Conservation (phyloP, 2,329 filamentous ascomycete species). For the Colletotrichum costaricense region DNA sequence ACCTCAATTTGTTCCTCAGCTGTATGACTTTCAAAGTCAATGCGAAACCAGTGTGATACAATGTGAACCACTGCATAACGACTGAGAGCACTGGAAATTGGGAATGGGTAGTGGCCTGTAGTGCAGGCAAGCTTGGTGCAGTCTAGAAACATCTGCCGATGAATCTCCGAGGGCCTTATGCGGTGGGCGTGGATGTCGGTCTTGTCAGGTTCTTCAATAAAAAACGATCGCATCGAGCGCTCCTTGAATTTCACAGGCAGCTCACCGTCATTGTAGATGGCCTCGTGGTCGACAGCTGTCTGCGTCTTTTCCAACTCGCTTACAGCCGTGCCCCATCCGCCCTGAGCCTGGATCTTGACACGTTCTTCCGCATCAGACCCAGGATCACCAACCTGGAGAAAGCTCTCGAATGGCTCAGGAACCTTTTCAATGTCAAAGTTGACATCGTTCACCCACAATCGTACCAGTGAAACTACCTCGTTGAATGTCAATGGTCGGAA, state of each 20-base stretch:
- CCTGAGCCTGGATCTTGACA: background rate
- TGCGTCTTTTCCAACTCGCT: constrained; percentile 38
- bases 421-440: constrained; percentile 43
- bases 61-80: constrained; percentile 35
- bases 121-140: constrained; percentile 31
- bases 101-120: background rate
- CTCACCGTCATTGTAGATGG: constrained; percentile 41
- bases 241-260: constrained; percentile 44
- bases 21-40: constrained; percentile 36
- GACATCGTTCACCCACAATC: constrained; percentile 31
- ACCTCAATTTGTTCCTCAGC: constrained; percentile 37
- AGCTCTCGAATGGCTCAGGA: constrained; percentile 40
- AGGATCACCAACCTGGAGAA: constrained; percentile 41
- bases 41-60: constrained; percentile 35
- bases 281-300: background rate
- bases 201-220: constrained; percentile 32
- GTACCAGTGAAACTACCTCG: constrained; percentile 40
- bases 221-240: constrained; percentile 44
- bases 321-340: constrained; percentile 18
- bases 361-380: constrained; percentile 39
- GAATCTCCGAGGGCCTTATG: constrained; percentile 39
- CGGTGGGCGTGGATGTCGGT: constrained; percentile 2
- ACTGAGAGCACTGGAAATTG: background rate
- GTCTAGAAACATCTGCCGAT: constrained; percentile 40
- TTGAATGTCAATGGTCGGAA: constrained; percentile 37